Conservation (phyloP, 2,329 filamentous ascomycete species). For the Cladosporium halotolerans region DNA sequence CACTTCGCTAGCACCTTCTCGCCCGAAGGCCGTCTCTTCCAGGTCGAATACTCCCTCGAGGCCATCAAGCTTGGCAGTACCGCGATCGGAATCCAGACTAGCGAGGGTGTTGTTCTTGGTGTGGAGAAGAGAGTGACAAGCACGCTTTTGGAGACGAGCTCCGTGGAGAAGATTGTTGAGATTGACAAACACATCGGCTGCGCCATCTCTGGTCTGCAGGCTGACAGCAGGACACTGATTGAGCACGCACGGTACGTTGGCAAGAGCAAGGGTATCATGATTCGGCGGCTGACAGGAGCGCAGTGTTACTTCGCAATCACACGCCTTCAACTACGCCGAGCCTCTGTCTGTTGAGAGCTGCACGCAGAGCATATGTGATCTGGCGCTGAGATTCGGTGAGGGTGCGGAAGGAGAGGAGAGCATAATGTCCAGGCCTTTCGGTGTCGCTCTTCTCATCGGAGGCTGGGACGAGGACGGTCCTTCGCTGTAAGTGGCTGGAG, state of each 20-base stretch:
- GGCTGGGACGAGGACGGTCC: conserved; percentile 97
- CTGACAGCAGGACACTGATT: conserved; percentile 94
- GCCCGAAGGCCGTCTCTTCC: conserved; percentile 97
- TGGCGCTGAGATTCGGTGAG: conserved; percentile 93
- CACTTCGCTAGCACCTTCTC: conserved; percentile 78
- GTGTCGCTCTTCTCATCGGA: conserved; percentile 91
- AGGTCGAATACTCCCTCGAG: conserved; percentile 99
- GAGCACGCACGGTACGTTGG: conserved; percentile 70
- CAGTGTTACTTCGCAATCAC: conserved; percentile 84
- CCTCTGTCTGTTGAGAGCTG: conserved; percentile 91
- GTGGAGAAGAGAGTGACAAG: conserved; percentile 99
- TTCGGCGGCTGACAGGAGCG: conserved; percentile 1
- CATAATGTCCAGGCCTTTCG: conserved; percentile 96
- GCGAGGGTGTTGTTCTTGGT: conserved; percentile 89
- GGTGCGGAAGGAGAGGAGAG: conserved; percentile 88
- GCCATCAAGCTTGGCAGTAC: conserved; percentile 99
- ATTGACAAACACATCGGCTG: conserved; percentile 98
- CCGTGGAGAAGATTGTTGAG: conserved; percentile 99
- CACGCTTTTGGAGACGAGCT: conserved; percentile 92
- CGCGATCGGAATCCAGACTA: conserved; percentile 92
- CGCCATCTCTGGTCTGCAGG: conserved; percentile 96
- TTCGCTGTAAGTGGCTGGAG: conserved; percentile 56
- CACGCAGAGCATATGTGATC: conserved; percentile 96
- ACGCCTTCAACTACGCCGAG: conserved; percentile 97
- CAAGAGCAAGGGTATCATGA: background rate